Evolutionary conservation across 805 yeast genomes (phyloP), one percentile per base, ranked within the genome.

Genomic region (Candida ipomoeae): DNA sequence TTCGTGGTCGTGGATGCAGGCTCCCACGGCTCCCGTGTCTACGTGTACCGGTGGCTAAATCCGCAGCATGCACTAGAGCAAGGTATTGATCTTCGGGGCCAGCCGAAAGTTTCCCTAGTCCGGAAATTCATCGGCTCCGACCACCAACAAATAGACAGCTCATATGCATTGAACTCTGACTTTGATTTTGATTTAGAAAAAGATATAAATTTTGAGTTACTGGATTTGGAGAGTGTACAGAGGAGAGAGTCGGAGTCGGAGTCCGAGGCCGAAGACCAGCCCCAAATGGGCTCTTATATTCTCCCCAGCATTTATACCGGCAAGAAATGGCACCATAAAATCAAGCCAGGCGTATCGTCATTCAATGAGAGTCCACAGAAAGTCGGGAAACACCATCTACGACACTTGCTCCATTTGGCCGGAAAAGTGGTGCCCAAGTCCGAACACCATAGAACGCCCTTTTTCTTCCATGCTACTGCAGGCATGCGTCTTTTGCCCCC

Each of bases 401-500:
- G 73, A 36, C 65, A 70, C 44, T 62, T 85, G n/a, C 65, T 84
- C 37, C 64, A 73, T 2, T 66, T 74, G 26, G 79, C 84, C 6
- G 65, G 74, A 45, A 63, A 73, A 8, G 68, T 81, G 6, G 77
- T 85, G 1, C 91, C 91, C 14, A 67, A 70, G 48, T 78, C 80
- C 15, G 87, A 83, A 60, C 83, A 80, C 46, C 59, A 59, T 8
- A 61, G 89, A 44, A 85, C 91, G 0, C 91, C 91, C 0, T 71
- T 85, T 0, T 84, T 82, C 55, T 62, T 85, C 6, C 88, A 84
- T 62, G 82, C 87, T 0, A 84, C 89, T 0, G 89, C 86, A 0
- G 88, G 88, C 0, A 77, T 84, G 82, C 65, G 89, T 40, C 62
- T 80, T 13, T 65, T 84, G 39, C 75, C 74, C 18, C 85, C 84